phyloP scores from a whole-genome alignment of 345 rosid genomes.

The Cardamine chenopodiifolia region DNA sequence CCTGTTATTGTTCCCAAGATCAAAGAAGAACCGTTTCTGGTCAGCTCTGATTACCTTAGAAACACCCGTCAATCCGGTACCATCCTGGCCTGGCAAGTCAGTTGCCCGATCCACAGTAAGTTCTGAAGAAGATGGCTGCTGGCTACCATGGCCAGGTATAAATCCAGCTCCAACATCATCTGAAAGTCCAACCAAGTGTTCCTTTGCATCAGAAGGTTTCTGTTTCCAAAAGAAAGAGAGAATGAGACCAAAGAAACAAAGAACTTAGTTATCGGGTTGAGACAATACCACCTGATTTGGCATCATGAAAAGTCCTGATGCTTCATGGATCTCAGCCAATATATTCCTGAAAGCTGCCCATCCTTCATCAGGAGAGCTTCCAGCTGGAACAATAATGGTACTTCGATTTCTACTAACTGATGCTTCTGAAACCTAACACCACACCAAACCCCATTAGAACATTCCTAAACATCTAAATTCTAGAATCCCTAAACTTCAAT shows the following conservation, averaged over 20 bases:
- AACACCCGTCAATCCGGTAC: slow-evolving; percentile 58
- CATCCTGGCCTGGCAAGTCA: slow-evolving; percentile 77
- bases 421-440: slow-evolving; percentile 86
- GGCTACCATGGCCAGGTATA: slow-evolving; percentile 89
- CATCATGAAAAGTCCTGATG: slow-evolving; percentile 66
- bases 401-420: slow-evolving; percentile 93
- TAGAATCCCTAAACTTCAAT: not conserved
- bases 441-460: slow-evolving; percentile 20
- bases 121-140: slow-evolving; percentile 69
- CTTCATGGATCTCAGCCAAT: slow-evolving; percentile 86
- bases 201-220: slow-evolving; percentile 75
- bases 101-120: slow-evolving; percentile 67
- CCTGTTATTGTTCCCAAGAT: slow-evolving; percentile 91
- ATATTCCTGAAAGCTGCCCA: slow-evolving; percentile 97
- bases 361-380: slow-evolving; percentile 86
- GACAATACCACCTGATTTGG: slow-evolving; percentile 66
- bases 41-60: slow-evolving; percentile 92
- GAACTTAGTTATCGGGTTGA: not conserved
- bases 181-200: slow-evolving; percentile 82
- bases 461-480: slow-evolving; percentile 6
- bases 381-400: slow-evolving; percentile 95
- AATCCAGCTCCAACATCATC: slow-evolving; percentile 99
- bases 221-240: slow-evolving; percentile 38
- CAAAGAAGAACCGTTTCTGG: slow-evolving; percentile 94
- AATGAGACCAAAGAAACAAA: slow-evolving; percentile 28